phyloP scores from a whole-genome alignment of 1,284 basidiomycete genomes.

The Cutaneotrichosporon cavernicola region DNA sequence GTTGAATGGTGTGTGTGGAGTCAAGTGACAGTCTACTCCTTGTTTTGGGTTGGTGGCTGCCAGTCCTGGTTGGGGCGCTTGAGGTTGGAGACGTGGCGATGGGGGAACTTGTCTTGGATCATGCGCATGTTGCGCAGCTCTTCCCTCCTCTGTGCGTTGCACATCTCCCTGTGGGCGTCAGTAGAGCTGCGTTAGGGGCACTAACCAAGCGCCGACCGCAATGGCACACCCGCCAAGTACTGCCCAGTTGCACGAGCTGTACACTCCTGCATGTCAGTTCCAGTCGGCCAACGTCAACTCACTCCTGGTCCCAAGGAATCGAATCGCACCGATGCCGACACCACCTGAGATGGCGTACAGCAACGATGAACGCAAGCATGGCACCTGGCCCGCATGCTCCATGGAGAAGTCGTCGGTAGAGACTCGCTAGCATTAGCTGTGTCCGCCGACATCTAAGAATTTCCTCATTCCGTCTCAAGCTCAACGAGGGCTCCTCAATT shows the following conservation, averaged over 20 bases:
- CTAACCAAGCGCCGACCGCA: conserved; percentile 42
- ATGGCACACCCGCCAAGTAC: conserved; percentile 30
- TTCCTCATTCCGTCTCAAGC: neutral
- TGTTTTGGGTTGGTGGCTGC: conserved; percentile 9
- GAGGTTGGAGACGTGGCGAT: conserved; percentile 50
- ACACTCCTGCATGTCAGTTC: conserved; percentile 12
- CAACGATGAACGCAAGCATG: conserved; percentile 48
- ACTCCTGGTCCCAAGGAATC: conserved; percentile 46
- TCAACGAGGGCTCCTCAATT: neutral
- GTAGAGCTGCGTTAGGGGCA: neutral
- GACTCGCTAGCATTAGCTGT: conserved; percentile 16
- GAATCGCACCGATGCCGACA: conserved; percentile 43
- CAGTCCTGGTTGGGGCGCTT: conserved; percentile 25
- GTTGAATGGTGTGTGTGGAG: conserved; percentile 9
- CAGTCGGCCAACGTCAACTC: conserved; percentile 20
- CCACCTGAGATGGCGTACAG: conserved; percentile 51
- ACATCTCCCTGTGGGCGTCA: conserved; percentile 40
- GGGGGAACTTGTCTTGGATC: conserved; percentile 50
- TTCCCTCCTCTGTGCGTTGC: conserved; percentile 42
- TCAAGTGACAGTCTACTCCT: neutral
- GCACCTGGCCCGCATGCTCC: conserved; percentile 40
- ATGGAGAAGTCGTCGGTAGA: conserved; percentile 25
- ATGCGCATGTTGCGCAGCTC: conserved; percentile 46
- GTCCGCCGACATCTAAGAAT: neutral
- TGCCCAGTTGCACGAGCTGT: conserved; percentile 44